A percentile compares a stretch with the other conserved stretches of the same genome.
phyloP scores from a whole-genome alignment of 805 yeast genomes.

The Candida patagonica region DNA sequence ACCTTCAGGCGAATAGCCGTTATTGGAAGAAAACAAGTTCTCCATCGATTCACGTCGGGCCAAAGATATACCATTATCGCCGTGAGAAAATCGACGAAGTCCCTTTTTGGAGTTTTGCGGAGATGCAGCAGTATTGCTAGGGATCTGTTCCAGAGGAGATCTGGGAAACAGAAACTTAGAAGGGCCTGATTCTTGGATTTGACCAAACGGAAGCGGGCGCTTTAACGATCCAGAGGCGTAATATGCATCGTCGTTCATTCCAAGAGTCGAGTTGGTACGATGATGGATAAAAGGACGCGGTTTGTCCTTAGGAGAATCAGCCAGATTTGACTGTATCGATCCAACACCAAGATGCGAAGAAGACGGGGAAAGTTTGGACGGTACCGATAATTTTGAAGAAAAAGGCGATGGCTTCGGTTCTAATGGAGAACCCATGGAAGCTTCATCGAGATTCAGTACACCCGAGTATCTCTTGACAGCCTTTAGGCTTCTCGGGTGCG shows the following conservation, averaged over 20 bases:
- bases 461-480: conserved; percentile 32
- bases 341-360: background rate
- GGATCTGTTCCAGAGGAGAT: background rate
- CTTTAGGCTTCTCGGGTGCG: conserved; percentile 4
- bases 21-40: conserved; percentile 6
- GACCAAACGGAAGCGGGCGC: conserved; percentile 6
- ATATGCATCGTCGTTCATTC: conserved; percentile 8
- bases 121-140: background rate
- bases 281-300: background rate
- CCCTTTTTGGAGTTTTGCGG: background rate
- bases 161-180: conserved; percentile 18
- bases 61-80: background rate
- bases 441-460: conserved; percentile 32
- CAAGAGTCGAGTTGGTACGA: conserved; percentile 4
- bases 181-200: conserved; percentile 6
- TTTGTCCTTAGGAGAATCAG: background rate
- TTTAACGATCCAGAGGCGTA: conserved; percentile 13
- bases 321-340: background rate
- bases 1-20: conserved; percentile 6
- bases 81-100: background rate
- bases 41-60: conserved; percentile 13
- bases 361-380: no score
- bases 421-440: conserved; percentile 15
- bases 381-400: background rate
- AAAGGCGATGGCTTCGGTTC: conserved; percentile 1